Base-by-base conservation (phyloP, 1,284 basidiomycete genomes). In the Fomitopsis palustris region DNA sequence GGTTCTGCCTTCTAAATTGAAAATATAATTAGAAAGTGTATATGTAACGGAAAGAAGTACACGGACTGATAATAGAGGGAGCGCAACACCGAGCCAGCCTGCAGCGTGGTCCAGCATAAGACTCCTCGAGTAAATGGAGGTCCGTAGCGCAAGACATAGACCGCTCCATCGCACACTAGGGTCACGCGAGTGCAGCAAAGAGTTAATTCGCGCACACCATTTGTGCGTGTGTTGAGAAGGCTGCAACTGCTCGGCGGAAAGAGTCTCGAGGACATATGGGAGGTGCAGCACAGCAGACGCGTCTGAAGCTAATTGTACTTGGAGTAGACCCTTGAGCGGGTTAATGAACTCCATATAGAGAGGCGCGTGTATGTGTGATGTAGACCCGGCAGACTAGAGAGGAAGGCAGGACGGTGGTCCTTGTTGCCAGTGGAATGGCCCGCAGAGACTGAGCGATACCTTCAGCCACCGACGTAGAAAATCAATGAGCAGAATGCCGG, bases 81-180 rank as follows among this genome's bases (percentile, higher is more conserved):
- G 72, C 8, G 81, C 81, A 23, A 81, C 75, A 54, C 78, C 78
- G 42, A 91, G 70, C 91, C 91, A 93, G 54, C 78, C 78, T 65
- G 87, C 84, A 3, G 89, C 87, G 64, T 75, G 82, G 59, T 91
- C 88, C 56, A 90, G 71, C 78, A 93, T 83, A 4, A 86, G 63
- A 19, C 70, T 68, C 66, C 76, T 82, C 4, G 87, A 89, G 29
- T 83, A 70, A 33, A 76, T 64, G 2, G 86, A 80, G 7, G 86
- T 87, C 64, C 82, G 82, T 64, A 85, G 75, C 2, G 91, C 90
- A 42, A 93, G 72, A 65, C 82, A 88, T 31, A 92, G 75, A 16
- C 88, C 91, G 23, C 86, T 84, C 90, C 90, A 93, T 61, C 87
- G 82, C 59, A 81, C 83, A 49, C 82, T 84, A 12, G 85, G 70